Percentiles rank a stretch among this genome's conserved stretches.
Conservation (phyloP, 495 filamentous ascomycete genomes). For the Neurospora africana region DNA sequence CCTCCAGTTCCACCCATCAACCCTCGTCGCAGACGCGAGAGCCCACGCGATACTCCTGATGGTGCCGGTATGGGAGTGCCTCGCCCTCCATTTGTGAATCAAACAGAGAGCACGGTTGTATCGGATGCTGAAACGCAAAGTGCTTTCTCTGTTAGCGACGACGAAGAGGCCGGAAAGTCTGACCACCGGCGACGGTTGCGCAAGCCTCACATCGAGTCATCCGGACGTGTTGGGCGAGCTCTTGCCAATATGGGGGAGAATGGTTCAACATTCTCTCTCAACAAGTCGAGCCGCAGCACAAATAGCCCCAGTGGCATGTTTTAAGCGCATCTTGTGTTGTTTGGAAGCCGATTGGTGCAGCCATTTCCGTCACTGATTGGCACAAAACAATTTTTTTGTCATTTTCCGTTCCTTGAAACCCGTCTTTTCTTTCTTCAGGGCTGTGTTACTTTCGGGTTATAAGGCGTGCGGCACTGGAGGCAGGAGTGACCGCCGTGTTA, state of each 20-base stretch:
- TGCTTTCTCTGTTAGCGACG: conserved; percentile 40
- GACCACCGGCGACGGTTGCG: conserved; percentile 38
- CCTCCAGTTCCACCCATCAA: conserved; percentile 64
- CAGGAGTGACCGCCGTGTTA: neutral
- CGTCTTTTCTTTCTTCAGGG: conserved; percentile 14
- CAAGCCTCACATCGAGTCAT: conserved; percentile 27
- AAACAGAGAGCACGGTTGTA: conserved; percentile 13
- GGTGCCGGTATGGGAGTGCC: conserved; percentile 26
- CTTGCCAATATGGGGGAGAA: conserved; percentile 33
- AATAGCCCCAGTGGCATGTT: conserved; percentile 37
- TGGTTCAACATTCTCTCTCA: conserved; percentile 19
- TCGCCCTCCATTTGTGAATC: conserved; percentile 12
- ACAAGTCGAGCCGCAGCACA: conserved; percentile 21
- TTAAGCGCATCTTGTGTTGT: conserved; percentile 12
- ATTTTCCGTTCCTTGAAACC: conserved; percentile 1
- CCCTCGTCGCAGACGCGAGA: conserved; percentile 51
- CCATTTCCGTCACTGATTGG: neutral
- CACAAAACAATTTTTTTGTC: conserved; percentile 12
- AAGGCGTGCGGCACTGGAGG: neutral
- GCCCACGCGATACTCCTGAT: conserved; percentile 42
- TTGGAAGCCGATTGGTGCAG: neutral
- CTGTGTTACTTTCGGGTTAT: conserved; percentile 4
- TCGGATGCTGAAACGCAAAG: conserved; percentile 32
- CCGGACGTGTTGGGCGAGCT: conserved; percentile 38
- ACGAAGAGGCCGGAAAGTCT: conserved; percentile 29